phyloP scores from a whole-genome alignment of 2,329 filamentous ascomycete species.

The Colletotrichum somersetense region DNA sequence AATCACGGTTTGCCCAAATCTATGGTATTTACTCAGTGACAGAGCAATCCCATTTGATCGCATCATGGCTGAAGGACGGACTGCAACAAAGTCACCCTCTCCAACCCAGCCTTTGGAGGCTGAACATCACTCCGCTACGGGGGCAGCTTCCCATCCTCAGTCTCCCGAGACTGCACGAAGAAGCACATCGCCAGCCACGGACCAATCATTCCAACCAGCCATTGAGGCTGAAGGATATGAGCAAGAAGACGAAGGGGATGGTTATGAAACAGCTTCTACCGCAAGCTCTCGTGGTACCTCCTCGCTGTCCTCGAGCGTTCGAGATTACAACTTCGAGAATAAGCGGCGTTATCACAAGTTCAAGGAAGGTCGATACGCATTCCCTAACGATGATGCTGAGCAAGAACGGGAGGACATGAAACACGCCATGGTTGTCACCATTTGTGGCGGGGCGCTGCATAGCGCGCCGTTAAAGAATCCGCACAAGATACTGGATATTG shows the following conservation, averaged over 20 bases:
- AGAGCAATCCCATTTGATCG: too few species aligned
- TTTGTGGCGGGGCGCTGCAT: background rate
- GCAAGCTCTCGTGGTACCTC: constrained; percentile 43
- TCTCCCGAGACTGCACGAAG: too few species aligned
- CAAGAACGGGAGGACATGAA: constrained; percentile 56
- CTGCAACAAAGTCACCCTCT: too few species aligned
- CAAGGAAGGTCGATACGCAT: constrained; percentile 54
- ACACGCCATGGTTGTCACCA: constrained; percentile 47
- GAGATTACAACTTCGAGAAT: constrained; percentile 58
- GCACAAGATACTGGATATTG: constrained; percentile 10
- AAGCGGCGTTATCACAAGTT: constrained; percentile 58
- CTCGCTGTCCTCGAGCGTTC: constrained; percentile 52
- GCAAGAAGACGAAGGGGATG: constrained; percentile 6
- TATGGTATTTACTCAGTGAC: too few species aligned
- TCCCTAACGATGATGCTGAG: constrained; percentile 59
- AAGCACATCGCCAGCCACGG: too few species aligned
- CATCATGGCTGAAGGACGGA: too few species aligned
- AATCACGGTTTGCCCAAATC: too few species aligned
- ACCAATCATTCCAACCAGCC: too few species aligned
- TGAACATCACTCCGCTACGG: too few species aligned
- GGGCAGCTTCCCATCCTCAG: too few species aligned
- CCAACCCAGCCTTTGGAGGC: too few species aligned
- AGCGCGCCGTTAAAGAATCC: constrained; percentile 1
- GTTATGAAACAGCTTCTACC: constrained; percentile 40
- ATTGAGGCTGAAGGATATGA: too few species aligned